These are phyloP conservation scores for Albugo candida DNA, from an alignment of 352 stramenopile genomes.

Conservation along the genomic window DNA sequence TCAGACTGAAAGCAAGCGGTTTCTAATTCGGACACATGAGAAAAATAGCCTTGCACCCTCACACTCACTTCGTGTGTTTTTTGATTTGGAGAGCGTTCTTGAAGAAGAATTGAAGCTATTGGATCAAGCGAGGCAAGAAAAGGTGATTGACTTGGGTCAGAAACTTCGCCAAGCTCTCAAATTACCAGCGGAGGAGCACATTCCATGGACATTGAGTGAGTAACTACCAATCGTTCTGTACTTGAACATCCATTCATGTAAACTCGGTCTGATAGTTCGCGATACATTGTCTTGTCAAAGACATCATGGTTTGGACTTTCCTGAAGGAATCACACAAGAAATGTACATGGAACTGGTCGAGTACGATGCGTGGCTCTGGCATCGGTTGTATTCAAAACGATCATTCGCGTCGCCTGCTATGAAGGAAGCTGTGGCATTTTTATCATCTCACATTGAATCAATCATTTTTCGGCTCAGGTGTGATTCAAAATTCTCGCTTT, in stretches of 20 bases:
- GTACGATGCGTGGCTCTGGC: conserved; percentile 58
- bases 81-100: conserved; percentile 25
- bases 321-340: conserved; percentile 25
- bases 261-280: conserved; percentile 18
- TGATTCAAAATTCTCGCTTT: conserved; percentile 7
- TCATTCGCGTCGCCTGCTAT: conserved; percentile 47
- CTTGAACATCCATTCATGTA: too few species aligned
- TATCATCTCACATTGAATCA: conserved; percentile 19
- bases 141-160: conserved; percentile 16
- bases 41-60: conserved; percentile 30
- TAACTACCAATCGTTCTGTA: conserved; percentile 2
- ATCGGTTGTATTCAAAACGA: conserved; percentile 44
- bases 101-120: conserved; percentile 27
- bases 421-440: conserved; percentile 29
- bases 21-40: conserved; percentile 29
- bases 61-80: conserved; percentile 47
- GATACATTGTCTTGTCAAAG: conserved; percentile 45
- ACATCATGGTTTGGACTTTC: conserved; percentile 36
- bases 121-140: conserved; percentile 18
- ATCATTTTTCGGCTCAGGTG: conserved; percentile 19
- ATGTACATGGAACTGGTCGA: conserved; percentile 39
- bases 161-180: conserved; percentile 25
- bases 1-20: conserved; percentile 4
- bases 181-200: conserved; percentile 12
- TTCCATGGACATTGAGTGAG: conserved; percentile 55